These are phyloP conservation scores for Erythrobasidium hasegawianum DNA, from an alignment of 1,284 basidiomycete genomes.

Conservation along the genomic window DNA sequence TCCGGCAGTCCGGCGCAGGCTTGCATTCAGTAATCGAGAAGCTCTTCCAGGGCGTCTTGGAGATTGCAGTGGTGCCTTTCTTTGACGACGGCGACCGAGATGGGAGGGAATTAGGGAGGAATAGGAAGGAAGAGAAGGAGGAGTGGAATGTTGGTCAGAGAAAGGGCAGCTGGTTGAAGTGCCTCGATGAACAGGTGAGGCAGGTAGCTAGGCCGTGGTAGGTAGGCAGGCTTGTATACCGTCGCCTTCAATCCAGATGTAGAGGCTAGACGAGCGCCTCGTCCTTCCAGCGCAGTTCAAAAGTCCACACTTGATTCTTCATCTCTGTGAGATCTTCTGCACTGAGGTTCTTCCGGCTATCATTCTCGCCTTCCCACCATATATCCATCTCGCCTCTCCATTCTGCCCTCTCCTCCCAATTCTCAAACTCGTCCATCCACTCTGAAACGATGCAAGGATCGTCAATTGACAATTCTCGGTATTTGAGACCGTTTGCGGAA, in stretches of 20 bases:
- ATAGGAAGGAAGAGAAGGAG: not conserved
- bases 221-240: not conserved
- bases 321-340: constrained; percentile 13
- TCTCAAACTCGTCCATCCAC: constrained; percentile 5
- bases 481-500: constrained; percentile 14
- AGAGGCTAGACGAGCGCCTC: too few relatives aligned
- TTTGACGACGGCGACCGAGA: constrained; percentile 17
- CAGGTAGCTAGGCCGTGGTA: not conserved
- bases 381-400: constrained; percentile 21
- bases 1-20: constrained; percentile 83
- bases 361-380: constrained; percentile 22
- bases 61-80: constrained; percentile 33
- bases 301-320: constrained; percentile 25
- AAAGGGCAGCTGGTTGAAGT: constrained; percentile 24
- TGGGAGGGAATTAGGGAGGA: too few relatives aligned
- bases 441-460: not conserved
- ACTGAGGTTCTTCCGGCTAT: not conserved
- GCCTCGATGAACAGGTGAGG: constrained; percentile 2
- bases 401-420: not conserved
- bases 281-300: constrained; percentile 32
- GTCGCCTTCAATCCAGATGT: too few relatives aligned
- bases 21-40: constrained; percentile 56
- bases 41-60: constrained; percentile 34
- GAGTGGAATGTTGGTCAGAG: constrained; percentile 19
- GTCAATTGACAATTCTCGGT: constrained; percentile 25